Base-by-base conservation (phyloP, 352 stramenopile species). In the Globisporangium paroecandrum region DNA sequence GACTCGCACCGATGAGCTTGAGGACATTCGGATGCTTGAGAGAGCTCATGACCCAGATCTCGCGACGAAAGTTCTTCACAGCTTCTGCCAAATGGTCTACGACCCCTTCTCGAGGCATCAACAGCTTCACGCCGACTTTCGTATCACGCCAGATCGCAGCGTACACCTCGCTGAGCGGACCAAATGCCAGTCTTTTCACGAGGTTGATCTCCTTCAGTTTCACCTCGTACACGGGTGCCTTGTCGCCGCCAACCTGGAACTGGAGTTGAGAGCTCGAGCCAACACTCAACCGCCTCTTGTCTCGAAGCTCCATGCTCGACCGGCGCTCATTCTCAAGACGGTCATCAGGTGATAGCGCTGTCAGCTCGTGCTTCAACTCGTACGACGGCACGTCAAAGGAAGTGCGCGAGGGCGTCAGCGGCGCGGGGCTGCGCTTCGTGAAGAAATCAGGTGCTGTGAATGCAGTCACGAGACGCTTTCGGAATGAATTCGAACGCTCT, bases 41-140 rank as follows among this genome's bases (percentile, higher is more conserved):
- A 1, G 77, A 69, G 47, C 76, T 79, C 82, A 91, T 93, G 69
- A 93, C 81, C 85, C 85, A 93, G 55, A 93, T 93, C 67, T 93
- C 85, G 20, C 85, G 82, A 7, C 83, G 73, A 46, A 93, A 93
- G 61, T 93, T 91, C 68, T 87, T 87, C 59, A 93, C 83, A 0
- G 85, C 83, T 25, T 93, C 82, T 10, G 89, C 82, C 18, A 93
- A 66, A 29, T 81, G 76, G 56, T 93, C 83, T 12, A 89, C 82
- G 27, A 89, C 77, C 18, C 83, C 83, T 56, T 91, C 83, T 38
- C 77, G 72, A 0, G 85, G 85, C 81, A 93, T 89, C 32, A 93
- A 64, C 62, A 93, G 70, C 73, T 93, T 93, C 24, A 93, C 83
- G 20, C 78, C 83, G 15, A 93, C 85, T 49, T 86, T 84, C 1